Conservation (phyloP, 225 moss, liverwort and hornwort genomes). For the Climacium dendroides region DNA sequence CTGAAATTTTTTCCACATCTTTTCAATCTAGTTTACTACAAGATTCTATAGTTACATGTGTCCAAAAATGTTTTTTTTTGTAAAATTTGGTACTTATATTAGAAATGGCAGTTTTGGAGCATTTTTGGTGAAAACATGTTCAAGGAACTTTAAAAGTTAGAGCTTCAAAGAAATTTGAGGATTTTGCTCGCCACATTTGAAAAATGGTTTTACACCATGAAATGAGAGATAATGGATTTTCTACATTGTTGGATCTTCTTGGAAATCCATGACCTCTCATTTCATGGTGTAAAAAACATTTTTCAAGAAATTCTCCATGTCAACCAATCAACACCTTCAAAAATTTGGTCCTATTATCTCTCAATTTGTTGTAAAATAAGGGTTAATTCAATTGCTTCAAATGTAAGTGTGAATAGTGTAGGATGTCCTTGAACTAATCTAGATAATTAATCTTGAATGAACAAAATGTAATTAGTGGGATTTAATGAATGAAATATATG, state of each 20-base stretch:
- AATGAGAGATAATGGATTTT: too few relatives aligned
- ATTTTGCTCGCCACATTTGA: rapidly evolving
- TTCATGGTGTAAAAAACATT: rapidly evolving
- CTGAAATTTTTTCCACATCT: too few relatives aligned
- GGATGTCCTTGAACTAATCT: not conserved
- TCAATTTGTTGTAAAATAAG: not conserved
- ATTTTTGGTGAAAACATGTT: too few relatives aligned
- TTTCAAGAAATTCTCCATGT: not conserved
- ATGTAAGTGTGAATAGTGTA: not conserved
- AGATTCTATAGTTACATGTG: too few relatives aligned
- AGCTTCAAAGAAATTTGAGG: not conserved
- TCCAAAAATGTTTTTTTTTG: too few relatives aligned
- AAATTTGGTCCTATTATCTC: rapidly evolving
- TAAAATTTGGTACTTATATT: too few relatives aligned
- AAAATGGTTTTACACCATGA: not conserved
- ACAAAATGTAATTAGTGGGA: not conserved
- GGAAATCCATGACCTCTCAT: not conserved
- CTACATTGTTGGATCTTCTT: rapidly evolving
- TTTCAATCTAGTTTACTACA: too few relatives aligned
- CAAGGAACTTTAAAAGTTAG: too few relatives aligned
- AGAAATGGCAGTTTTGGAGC: too few relatives aligned
- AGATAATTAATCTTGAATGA: not conserved
- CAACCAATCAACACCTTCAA: not conserved
- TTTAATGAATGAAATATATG: not conserved
- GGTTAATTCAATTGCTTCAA: not conserved